Conservation (phyloP, 441 rosid species). For the Adansonia gregorii region DNA sequence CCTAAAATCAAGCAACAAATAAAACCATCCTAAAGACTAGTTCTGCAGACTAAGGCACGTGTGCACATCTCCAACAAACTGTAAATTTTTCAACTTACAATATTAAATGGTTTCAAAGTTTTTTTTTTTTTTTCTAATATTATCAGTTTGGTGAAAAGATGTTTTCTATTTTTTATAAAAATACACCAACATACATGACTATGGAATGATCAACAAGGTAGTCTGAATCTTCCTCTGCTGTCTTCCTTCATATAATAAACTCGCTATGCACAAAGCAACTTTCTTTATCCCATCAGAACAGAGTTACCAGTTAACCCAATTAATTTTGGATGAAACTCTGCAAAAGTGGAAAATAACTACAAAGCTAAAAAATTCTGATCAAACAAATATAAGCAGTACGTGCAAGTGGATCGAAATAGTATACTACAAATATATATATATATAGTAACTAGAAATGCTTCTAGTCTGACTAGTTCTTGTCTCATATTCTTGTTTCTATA, state of each 20-base stretch:
- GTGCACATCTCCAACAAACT: too few species aligned
- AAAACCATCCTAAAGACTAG: too few species aligned
- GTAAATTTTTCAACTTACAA: too few species aligned
- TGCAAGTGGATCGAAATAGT: conserved; percentile 10
- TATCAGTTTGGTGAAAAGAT: too few species aligned
- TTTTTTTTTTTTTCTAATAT: too few species aligned
- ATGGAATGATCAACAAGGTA: conserved; percentile 98
- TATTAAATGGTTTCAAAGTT: too few species aligned
- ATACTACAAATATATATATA: background rate
- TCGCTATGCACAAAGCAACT: conserved; percentile 82
- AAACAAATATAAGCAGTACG: background rate
- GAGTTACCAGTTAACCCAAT: conserved; percentile 81
- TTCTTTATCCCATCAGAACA: conserved; percentile 78
- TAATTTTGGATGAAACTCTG: conserved; percentile 89
- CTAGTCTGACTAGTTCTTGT: conserved; percentile 1
- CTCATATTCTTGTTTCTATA: background rate
- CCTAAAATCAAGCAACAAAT: too few species aligned
- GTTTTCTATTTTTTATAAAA: too few species aligned
- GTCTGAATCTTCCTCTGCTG: conserved; percentile 92
- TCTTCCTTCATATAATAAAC: conserved; percentile 98
- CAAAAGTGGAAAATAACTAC: conserved; percentile 21
- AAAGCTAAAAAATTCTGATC: background rate
- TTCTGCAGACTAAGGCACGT: too few species aligned
- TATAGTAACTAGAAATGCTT: background rate
- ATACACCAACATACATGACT: conserved; percentile 56